Evolutionary conservation across 345 rosid genomes (phyloP), one percentile per base, ranked within the genome.

Genomic region (Acer negundo): DNA sequence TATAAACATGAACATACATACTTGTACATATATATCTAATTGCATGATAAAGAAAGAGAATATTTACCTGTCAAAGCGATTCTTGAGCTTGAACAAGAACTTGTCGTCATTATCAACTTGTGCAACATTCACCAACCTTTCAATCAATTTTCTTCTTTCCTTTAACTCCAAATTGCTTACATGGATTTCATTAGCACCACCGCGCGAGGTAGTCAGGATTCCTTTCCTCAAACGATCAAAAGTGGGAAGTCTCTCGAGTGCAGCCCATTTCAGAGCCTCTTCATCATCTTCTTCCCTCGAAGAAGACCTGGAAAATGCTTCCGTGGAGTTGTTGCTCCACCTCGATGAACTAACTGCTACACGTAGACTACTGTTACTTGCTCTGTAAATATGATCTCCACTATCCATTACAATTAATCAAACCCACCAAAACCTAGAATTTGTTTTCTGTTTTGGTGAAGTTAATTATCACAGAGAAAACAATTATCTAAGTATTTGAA

Each of bases 231-330:
- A 67, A 11, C 87, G 84, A 47, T 75, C 80, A 51, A 79, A 81
- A 10, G 86, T 84, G 0, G 86, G 86, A 49, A 89, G 76, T 74
- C 70, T 88, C 81, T 89, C 89, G 15, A 87, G 77, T 0, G 89
- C 88, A 1, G 93, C 93, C 90, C 93, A 89, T 77, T 69, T 83
- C 2, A 89, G 80, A 26, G 90, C 91, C 47, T 87, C 91, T 53
- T 89, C 91, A 13, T 91, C 97, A 55, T 93, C 89, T 78, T 91
- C 90, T 55, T 46, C 49, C 49, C 91, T 58, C 0, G 85, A 83
- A 4, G 97, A 93, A 4, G 98, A 93, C 56, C 79, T 82, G 13
- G 97, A 92, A 77, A 92, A 79, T 17, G 65, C 80, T 2, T 76
- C 80, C 19, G 16, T 7, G 3, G 16, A 31, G 40, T 7, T 72